phyloP scores from a whole-genome alignment of 345 rosid species.

The Brassica carinata region DNA sequence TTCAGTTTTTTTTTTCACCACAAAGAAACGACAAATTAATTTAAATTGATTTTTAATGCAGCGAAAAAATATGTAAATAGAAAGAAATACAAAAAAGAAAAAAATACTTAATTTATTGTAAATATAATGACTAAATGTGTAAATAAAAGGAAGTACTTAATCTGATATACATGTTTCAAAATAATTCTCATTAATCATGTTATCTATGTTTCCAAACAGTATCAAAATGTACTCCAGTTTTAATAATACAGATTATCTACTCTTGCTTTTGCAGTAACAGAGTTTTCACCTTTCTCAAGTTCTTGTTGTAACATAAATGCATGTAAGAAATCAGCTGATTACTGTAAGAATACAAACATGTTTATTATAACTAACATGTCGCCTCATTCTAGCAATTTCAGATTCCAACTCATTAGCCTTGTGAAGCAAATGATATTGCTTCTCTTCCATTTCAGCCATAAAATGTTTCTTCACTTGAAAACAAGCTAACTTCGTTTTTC shows the following conservation, averaged over 20 bases:
- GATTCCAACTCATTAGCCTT: not conserved
- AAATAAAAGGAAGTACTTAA: too few species aligned
- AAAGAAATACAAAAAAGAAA: too few species aligned
- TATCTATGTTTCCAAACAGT: too few species aligned
- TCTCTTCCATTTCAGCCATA: not conserved
- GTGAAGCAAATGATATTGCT: not conserved
- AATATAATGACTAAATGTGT: too few species aligned
- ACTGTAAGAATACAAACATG: not conserved
- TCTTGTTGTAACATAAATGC: not conserved
- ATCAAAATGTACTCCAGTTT: too few species aligned
- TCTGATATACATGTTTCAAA: too few species aligned
- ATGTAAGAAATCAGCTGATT: not conserved
- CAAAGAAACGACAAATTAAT: too few species aligned
- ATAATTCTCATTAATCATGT: too few species aligned
- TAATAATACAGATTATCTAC: not conserved
- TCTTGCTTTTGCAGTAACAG: not conserved
- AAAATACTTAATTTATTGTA: too few species aligned
- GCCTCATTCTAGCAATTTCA: not conserved
- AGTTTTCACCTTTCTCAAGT: conserved; percentile 4
- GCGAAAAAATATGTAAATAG: too few species aligned
- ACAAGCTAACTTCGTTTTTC: not conserved
- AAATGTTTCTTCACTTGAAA: not conserved
- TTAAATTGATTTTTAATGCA: too few species aligned
- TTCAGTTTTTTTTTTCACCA: too few species aligned
- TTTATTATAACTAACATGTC: not conserved